Evolutionary conservation across 768 basidiomycete species (phyloP), one percentile per base, ranked within the genome.

Genomic region (Chalciporus chontae): DNA sequence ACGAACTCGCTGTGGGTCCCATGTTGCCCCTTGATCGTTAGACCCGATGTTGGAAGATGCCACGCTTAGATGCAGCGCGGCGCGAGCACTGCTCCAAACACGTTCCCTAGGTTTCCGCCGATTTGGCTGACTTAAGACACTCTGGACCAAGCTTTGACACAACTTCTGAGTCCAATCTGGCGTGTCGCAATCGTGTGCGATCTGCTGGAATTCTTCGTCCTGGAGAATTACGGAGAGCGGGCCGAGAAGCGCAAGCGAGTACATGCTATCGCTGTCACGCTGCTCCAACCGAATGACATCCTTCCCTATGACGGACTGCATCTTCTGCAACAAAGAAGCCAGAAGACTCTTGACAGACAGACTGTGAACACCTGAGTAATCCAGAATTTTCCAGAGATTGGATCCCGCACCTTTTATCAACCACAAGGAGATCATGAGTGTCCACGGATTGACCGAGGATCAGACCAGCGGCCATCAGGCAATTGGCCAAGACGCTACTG

Each of bases 401-500:
- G 19, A 23, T 27, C n/a, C n/a, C 47, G 1, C 18, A 51, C 52
- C 52, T 53, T 40, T 53, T 53, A 23, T 53, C 52, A 13, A 51
- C 48, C 34, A 44, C 44, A 8, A 51, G 42, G 6, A 52, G 24
- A 5, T 52, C 50, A 19, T 15, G 52, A 19, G 39, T 37, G 18
- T 53, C 52, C 21, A 51, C 48, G 19, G 42, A 23, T 34, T 31
- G 27, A 15, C 50, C 52, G 3, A 53, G 40, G 3, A 53, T 29
- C 19, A 53, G 27, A 19, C 40, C 43, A 24, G 49, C 52, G 26
- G 51, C 24, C 42, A 53, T 38, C 17, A 50, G 36, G 23, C 52
- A 53, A 38, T 53, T 46, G 10, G 52, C 52, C 15, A 53, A 43
- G 19, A 52, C 21, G 13, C 19, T 32, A 13, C 27, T 41, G 0